Base-by-base conservation (phyloP, 164 flowering plant genomes). In the Platanus orientalis region DNA sequence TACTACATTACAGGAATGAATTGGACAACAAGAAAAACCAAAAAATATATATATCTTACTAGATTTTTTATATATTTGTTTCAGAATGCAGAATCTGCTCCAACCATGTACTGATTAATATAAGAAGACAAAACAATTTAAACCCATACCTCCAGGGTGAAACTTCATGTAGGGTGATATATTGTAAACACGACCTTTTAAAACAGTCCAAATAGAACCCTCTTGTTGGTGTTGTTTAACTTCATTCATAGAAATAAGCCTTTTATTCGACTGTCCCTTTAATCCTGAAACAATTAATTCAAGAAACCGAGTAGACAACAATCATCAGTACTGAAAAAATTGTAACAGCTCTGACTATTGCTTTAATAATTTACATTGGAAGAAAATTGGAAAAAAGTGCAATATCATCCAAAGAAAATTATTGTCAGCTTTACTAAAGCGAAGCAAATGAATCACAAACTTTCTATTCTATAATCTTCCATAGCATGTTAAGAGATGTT, bases 171-270 rank as follows among this genome's bases (percentile, higher is more conserved):
- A 95, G 6, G 96, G 96, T 65, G 85, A 70, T 63, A 95, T 75
- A 78, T 95, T 95, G 77, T 92, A 92, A n/a, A 95, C 97, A 59
- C 87, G 94, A 12, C 99, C 99, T 70, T 87, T 88, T 25, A 92
- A 74, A 65, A 92, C 97, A 42, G 97, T 92, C 99, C 99, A 95
- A 83, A 92, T 83, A 23, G 92, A 77, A 45, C 78, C 99, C 70
- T 80, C 97, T 61, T 71, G 68, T 58, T 75, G 75, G 69, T 92
- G 86, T 74, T 88, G 82, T 72, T 85, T 88, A 59, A 95, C 96
- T 79, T 95, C 99, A 59, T 72, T 78, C 81, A 88, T 73, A 6
- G 96, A 62, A 54, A 95, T 85, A 64, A 83, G 89, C 76, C 97
- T 90, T 76, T 53, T 89, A 71, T 79, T 90, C n/a, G 97, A 92